A percentile compares a stretch with the other conserved stretches of the same genome.
Evolutionary conservation across 2,329 filamentous ascomycete genomes (phyloP).

Genomic region (Ilyonectria destructans): DNA sequence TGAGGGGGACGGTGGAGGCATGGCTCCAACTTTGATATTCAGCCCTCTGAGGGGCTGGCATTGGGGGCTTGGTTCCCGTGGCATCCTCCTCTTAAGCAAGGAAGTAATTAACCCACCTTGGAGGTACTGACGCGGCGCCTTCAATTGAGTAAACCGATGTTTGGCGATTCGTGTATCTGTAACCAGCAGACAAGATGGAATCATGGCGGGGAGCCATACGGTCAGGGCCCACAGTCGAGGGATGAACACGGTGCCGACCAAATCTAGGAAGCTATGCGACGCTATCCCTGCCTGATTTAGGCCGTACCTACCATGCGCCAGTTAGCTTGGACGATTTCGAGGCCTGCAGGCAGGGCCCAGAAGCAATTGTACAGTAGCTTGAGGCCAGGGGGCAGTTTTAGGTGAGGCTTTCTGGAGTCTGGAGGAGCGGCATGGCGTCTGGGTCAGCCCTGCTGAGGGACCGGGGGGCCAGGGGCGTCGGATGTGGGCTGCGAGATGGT

Average conservation of each 20-base stretch:
- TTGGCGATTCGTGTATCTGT: neutral
- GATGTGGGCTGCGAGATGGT: slow-evolving; percentile 13
- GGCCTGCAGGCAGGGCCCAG: neutral
- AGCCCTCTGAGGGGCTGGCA: neutral
- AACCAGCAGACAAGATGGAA: slow-evolving; percentile 23
- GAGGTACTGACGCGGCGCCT: slow-evolving; percentile 2
- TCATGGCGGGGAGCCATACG: slow-evolving; percentile 12
- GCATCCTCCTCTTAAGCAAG: neutral
- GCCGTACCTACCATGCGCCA: slow-evolving; percentile 7
- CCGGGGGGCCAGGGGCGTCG: slow-evolving; percentile 11
- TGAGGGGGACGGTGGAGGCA: neutral
- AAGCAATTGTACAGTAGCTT: slow-evolving; percentile 13
- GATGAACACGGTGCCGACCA: slow-evolving; percentile 23
- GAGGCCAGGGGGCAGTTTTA: slow-evolving; percentile 6
- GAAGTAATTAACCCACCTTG: neutral
- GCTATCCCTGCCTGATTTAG: slow-evolving; percentile 22
- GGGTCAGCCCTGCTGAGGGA: slow-evolving; percentile 42
- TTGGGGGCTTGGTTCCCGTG: neutral
- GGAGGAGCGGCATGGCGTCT: slow-evolving; percentile 36
- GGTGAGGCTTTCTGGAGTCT: slow-evolving; percentile 10
- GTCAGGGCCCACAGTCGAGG: slow-evolving; percentile 9
- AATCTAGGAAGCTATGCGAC: slow-evolving; percentile 36
- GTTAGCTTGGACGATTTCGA: slow-evolving; percentile 24
- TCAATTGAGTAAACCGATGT: slow-evolving; percentile 21
- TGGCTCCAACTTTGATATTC: neutral